A percentile compares a stretch with the other conserved stretches of the same genome.
Evolutionary conservation across 2,329 filamentous ascomycete species (phyloP).

Genomic region (Fusarium sp.): DNA sequence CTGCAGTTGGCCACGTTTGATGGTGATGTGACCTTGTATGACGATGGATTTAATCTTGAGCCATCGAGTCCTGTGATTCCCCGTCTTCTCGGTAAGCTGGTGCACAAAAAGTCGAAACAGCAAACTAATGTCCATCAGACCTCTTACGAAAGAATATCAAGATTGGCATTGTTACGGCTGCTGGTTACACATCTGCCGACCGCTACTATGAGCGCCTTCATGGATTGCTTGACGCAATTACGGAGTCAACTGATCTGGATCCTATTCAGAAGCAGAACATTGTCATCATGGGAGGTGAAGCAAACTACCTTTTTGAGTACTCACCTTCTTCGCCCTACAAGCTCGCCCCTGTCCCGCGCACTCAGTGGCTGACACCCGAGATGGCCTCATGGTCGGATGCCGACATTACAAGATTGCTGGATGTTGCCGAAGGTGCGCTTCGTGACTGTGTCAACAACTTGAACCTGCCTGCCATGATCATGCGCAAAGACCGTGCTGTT

Average conservation of each 20-base stretch:
- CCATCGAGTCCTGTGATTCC: slow-evolving; percentile 80
- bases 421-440: slow-evolving; percentile 87
- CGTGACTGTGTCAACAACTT: slow-evolving; percentile 83
- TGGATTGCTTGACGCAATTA: slow-evolving; percentile 84
- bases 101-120: not conserved
- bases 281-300: slow-evolving; percentile 94
- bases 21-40: slow-evolving; percentile 95
- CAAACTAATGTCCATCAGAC: slow-evolving; percentile 50
- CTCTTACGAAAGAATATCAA: slow-evolving; percentile 82
- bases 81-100: slow-evolving; percentile 59
- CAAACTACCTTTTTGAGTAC: slow-evolving; percentile 93
- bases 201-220: slow-evolving; percentile 88
- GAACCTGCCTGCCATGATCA: slow-evolving; percentile 78
- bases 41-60: slow-evolving; percentile 83
- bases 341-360: slow-evolving; percentile 72
- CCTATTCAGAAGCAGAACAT: slow-evolving; percentile 77
- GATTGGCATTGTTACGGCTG: slow-evolving; percentile 95
- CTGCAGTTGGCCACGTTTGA: slow-evolving; percentile 94
- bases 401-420: slow-evolving; percentile 82
- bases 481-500: slow-evolving; percentile 89
- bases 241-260: slow-evolving; percentile 66
- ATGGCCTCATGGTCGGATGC: slow-evolving; percentile 81
- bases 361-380: slow-evolving; percentile 78
- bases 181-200: slow-evolving; percentile 88
- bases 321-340: slow-evolving; percentile 70